phyloP scores from a whole-genome alignment of 2,329 filamentous ascomycete genomes.

The Arthrobotrys conoides region DNA sequence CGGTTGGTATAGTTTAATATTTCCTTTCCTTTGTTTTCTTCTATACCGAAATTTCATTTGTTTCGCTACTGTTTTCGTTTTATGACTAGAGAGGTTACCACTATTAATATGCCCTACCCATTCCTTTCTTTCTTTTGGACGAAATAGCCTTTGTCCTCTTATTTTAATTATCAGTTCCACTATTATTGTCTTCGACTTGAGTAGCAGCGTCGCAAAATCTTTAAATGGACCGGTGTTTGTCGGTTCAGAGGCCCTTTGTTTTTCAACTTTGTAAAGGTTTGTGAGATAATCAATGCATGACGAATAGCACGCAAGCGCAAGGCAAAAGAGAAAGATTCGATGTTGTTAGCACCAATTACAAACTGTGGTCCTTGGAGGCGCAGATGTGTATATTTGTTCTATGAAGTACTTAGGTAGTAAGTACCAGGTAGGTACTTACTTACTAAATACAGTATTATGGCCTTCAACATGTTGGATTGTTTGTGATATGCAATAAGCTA shows the following conservation, averaged over 20 bases:
- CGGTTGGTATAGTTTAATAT: neutral
- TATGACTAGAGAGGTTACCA: neutral
- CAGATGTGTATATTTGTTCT: too few relatives aligned
- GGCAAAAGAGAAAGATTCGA: too few relatives aligned
- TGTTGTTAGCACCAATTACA: too few relatives aligned
- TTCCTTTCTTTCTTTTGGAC: neutral
- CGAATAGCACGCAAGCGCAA: too few relatives aligned
- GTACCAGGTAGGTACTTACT: too few relatives aligned
- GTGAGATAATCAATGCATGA: too few relatives aligned
- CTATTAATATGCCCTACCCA: neutral
- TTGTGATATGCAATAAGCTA: too few relatives aligned
- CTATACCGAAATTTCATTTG: neutral
- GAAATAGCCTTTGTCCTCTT: neutral
- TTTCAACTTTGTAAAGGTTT: neutral
- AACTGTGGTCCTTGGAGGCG: too few relatives aligned
- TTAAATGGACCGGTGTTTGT: conserved; percentile 2
- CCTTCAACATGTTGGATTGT: too few relatives aligned
- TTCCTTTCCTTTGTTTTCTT: neutral
- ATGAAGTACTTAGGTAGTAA: too few relatives aligned
- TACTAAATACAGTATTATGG: too few relatives aligned
- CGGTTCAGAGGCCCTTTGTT: too few relatives aligned
- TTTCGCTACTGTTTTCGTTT: neutral
- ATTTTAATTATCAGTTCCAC: neutral
- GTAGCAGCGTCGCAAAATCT: neutral
- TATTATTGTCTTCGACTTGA: neutral